Evolutionary conservation across 495 filamentous ascomycete genomes (phyloP).

Genomic region (Podospora tetraspora): DNA sequence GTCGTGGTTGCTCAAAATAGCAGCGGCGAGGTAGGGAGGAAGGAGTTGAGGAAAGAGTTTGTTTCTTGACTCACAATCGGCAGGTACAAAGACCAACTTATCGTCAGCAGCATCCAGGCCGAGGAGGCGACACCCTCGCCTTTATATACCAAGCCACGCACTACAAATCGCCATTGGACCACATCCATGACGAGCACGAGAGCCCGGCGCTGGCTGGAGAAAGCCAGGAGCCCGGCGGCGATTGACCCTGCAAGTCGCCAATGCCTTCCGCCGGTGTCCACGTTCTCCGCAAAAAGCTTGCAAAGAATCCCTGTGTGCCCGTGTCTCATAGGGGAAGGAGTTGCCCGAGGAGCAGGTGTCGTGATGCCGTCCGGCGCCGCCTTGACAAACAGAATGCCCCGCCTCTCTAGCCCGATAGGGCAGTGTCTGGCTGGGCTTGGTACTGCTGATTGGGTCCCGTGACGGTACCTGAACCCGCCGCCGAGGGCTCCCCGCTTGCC

Average conservation of each 20-base stretch:
- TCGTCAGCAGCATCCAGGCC: not conserved
- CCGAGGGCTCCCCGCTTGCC: constrained; percentile 3
- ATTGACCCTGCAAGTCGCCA: constrained; percentile 5
- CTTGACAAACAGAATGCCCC: constrained; percentile 23
- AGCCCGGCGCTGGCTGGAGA: not conserved
- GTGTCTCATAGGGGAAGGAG: constrained; percentile 15
- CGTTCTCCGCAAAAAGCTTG: constrained; percentile 9
- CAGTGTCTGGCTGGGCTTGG: not conserved
- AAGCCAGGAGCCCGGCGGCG: not conserved
- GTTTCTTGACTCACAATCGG: not conserved
- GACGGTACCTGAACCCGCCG: constrained; percentile 27
- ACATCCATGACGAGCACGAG: constrained; percentile 6
- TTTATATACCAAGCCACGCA: constrained; percentile 15
- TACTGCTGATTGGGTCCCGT: constrained; percentile 33
- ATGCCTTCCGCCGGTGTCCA: constrained; percentile 1
- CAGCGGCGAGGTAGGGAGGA: not conserved
- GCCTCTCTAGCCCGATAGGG: not conserved
- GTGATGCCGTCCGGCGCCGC: constrained; percentile 28
- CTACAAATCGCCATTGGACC: not conserved
- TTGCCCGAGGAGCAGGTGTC: constrained; percentile 21
- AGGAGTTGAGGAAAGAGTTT: not conserved
- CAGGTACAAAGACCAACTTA: not conserved
- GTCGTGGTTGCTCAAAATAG: constrained; percentile 21
- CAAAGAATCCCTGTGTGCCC: not conserved
- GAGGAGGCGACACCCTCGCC: constrained; percentile 6